Conservation (phyloP, 139 green algal genomes). For the Coelastrella sp. region DNA sequence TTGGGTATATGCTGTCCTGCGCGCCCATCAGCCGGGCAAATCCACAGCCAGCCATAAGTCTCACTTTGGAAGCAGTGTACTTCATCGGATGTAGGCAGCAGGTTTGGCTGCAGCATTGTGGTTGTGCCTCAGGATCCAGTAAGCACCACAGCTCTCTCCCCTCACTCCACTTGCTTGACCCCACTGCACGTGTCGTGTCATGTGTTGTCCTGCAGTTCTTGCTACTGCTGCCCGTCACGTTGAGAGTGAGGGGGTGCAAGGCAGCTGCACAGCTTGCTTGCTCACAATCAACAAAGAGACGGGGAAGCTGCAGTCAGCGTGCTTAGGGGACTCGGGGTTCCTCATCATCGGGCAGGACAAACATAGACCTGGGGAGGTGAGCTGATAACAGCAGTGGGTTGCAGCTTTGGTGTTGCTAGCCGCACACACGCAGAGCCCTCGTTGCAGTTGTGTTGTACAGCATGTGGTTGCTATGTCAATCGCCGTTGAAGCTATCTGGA, state of each 20-base stretch:
- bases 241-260: conserved; percentile 72
- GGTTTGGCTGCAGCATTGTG: too few species aligned
- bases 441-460: too few species aligned
- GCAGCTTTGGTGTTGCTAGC: too few species aligned
- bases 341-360: conserved; percentile 70
- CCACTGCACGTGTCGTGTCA: neutral
- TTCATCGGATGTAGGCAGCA: too few species aligned
- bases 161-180: neutral
- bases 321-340: conserved; percentile 92
- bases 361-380: conserved; percentile 28
- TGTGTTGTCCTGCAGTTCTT: conserved; percentile 64
- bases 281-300: conserved; percentile 81
- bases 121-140: neutral
- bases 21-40: too few species aligned
- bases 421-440: too few species aligned
- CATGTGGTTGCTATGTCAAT: too few species aligned
- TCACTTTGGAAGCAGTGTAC: too few species aligned
- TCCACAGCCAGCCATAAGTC: too few species aligned
- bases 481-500: too few species aligned
- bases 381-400: neutral
- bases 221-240: conserved; percentile 60
- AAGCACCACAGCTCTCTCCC: neutral
- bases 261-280: conserved; percentile 86
- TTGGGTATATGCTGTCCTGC: too few species aligned
- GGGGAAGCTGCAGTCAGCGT: conserved; percentile 82